Evolutionary conservation across 176 grass and related monocot genomes (phyloP), one percentile per base, ranked within the genome.

Genomic region (Stipa capillata): DNA sequence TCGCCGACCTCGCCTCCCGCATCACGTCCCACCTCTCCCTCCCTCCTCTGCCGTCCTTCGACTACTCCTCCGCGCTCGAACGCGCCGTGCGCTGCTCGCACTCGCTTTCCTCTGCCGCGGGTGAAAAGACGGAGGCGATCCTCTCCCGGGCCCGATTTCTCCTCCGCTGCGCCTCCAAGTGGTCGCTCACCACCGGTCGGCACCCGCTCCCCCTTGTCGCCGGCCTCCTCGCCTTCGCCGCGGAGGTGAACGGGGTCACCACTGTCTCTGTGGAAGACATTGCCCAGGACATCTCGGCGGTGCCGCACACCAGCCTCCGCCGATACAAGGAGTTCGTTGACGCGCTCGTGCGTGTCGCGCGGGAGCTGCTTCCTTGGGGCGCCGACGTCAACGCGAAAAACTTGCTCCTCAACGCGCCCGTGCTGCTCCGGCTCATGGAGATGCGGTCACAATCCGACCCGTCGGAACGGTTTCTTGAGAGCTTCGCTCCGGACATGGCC

Each of bases 151-250:
- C 67, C 29, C 69, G 83, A 35, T 93, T 93, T 42, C 90, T 93
- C 62, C 84, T 87, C 25, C 42, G 75, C 36, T 93, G 87, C 57
- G 69, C 86, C 54, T 77, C 84, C 61, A 89, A 93, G 75, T 93
- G 90, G 87, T 88, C 84, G 39, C 90, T 93, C 76, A 86, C 90
- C 39, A 93, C 90, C 1, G 90, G 90, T 5, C 69, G 90, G 44
- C 80, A 84, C 62, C 90, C 87, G 1, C 86, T 85, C 4, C 90
- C 90, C 6, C 34, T 93, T 48, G 36, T 89, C 14, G 87, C 90
- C 24, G 79, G 83, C 32, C 69, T 87, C 18, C 49, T 75, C 15
- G 60, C 87, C 68, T 73, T 93, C 15, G 80, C 73, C 23, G 87
- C 79, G 15, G 66, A 89, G 64, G 32, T 71, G 0, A 89, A 89